Evolutionary conservation across 495 filamentous ascomycete genomes (phyloP), one percentile per base, ranked within the genome.

Genomic region (Penicillium cosmopolitanum): DNA sequence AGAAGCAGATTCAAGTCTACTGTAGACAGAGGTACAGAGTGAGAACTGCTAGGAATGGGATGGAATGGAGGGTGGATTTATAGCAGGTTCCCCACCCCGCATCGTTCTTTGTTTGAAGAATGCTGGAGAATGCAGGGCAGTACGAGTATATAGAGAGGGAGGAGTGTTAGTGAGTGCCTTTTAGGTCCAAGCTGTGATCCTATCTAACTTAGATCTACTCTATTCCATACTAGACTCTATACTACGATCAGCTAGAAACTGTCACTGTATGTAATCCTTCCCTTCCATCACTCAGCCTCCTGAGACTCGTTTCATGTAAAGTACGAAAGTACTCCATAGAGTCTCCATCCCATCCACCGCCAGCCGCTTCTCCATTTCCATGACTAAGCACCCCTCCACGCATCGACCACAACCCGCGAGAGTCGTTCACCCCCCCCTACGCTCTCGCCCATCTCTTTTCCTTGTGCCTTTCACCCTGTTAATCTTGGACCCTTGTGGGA

Each of bases 401-500:
- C 42, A 16, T 44, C 42, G 42, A 44, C 42, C 42, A 44, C 42
- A 44, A 16, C 42, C 42, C 42, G 15, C n/a, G 42, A 44, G 42
- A 4, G 42, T 18, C 42, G 42, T 44, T 44, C 42, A 44, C 16
- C 42, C 42, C 40, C 38, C 47, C 57, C 57, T 31, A 47, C 57
- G 51, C 55, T 31, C 35, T 51, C 61, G 60, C 46, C 57, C 28
- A 11, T 55, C 50, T 52, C 50, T 60, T 57, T 52, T 52, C 48
- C 36, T 54, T 55, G 50, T 62, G 43, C 28, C 40, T 51, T 31
- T 25, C 31, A 38, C 48, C 51, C 53, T n/a, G 36, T 33, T 36
- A 34, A n/a, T 48, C 34, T 40, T 21, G 5, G 52, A 43, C 50
- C 16, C 16, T 25, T 38, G 23, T 43, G 34, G 53, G 28, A 28